Evolutionary conservation across 768 basidiomycete genomes (phyloP), one percentile per base, ranked within the genome.

Genomic region (Psilocybe tampanensis): DNA sequence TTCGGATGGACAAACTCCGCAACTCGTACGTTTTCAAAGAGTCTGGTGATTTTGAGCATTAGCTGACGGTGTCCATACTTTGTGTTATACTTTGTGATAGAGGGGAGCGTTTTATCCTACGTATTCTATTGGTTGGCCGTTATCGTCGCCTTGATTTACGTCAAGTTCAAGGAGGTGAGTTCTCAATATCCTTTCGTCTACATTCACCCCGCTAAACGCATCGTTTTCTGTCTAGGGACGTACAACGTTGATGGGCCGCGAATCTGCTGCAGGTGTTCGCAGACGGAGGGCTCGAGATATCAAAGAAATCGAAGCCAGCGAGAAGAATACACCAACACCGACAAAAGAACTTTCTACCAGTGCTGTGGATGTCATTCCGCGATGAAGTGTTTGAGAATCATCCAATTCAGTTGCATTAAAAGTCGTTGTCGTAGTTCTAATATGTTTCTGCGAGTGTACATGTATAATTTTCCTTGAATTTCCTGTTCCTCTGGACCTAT

Each of bases 101-200:
- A 88, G 57, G 94, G 95, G 12, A 82, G 88, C 1, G 80, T 98
- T 19, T 76, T 96, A n/a, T 76, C 86, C 0, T 98, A 98, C 70
- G 84, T 92, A 47, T 90, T 93, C 72, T 98, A 95, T 77, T 98
- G 95, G 95, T 61, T 97, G 59, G 84, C 87, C 12, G 90, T 90
- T 62, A 85, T 95, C 44, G 81, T 66, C 32, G 76, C 76, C 2
- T 80, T 98, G 50, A 66, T 90, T 49, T 81, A 73, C 61, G 74
- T 90, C 77, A 92, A 92, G 72, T 90, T 71, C 65, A 77, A 64
- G 51, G 83, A 86, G 76, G 84, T 80, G 59, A 54, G 72, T n/a
- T n/a, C n/a, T n/a, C 64, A 18, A 12, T 21, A 17, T 12, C 7
- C 7, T 12, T 52, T 21, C 2, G 21, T 23, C 15, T 17, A 19